phyloP scores from a whole-genome alignment of 805 yeast genomes.

The Lipomyces chichibuensis region DNA sequence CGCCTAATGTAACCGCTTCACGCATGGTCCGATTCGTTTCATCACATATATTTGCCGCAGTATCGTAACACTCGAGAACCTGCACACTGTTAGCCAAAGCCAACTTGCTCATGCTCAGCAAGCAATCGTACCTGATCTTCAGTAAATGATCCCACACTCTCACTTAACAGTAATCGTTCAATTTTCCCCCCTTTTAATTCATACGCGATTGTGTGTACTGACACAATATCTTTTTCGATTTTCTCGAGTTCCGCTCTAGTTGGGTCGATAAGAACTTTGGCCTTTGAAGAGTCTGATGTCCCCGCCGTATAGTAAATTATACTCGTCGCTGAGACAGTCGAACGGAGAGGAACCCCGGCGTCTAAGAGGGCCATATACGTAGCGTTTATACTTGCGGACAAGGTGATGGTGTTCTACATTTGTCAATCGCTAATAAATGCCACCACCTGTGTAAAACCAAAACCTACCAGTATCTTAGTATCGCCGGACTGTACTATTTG shows the following conservation, averaged over 20 bases:
- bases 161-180: slow-evolving; percentile 63
- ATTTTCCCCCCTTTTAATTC: slow-evolving; percentile 56
- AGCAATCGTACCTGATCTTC: slow-evolving; percentile 47
- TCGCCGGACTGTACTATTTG: slow-evolving; percentile 64
- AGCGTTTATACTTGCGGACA: slow-evolving; percentile 73
- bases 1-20: slow-evolving; percentile 44
- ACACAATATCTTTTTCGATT: slow-evolving; percentile 37
- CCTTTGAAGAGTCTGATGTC: slow-evolving; percentile 40
- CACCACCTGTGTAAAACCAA: neutral
- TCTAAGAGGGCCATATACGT: slow-evolving; percentile 74
- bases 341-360: slow-evolving; percentile 67
- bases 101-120: too few relatives aligned
- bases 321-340: slow-evolving; percentile 31
- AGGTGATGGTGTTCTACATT: slow-evolving; percentile 52
- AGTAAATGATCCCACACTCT: slow-evolving; percentile 71
- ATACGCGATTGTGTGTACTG: slow-evolving; percentile 70
- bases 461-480: slow-evolving; percentile 36
- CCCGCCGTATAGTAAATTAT: slow-evolving; percentile 1
- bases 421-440: slow-evolving; percentile 9
- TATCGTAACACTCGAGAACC: slow-evolving; percentile 56
- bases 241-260: slow-evolving; percentile 35
- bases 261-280: slow-evolving; percentile 62
- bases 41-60: slow-evolving; percentile 55
- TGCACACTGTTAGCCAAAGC: neutral
- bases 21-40: slow-evolving; percentile 53